Evolutionary conservation across 805 yeast genomes (phyloP), one percentile per base, ranked within the genome.

Genomic region (Cyberlindnera maritima): DNA sequence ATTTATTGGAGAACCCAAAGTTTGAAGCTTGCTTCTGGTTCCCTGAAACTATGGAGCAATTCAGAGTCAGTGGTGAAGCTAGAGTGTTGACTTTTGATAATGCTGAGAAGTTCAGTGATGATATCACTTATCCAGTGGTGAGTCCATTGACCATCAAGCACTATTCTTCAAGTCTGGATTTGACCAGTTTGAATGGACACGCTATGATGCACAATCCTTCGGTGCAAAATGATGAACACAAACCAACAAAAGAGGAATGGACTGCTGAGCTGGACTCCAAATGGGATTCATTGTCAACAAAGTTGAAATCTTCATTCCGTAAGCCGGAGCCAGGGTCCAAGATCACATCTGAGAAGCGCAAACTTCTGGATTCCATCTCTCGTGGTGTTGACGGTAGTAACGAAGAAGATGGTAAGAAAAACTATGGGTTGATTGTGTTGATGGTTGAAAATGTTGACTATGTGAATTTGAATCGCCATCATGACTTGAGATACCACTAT

Each of bases 301-400:
- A 67, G 4, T 69, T 85, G 60, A 83, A 80, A 62, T 76, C 82
- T 38, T 74, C 83, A 21, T 88, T 85, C 65, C 76, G 85, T 46
- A 83, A 81, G 54, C 96, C 96, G 0, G 66, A 74, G 1, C 95
- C 96, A 2, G 84, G 84, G n/a, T 67, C 80, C 2, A 66, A 69
- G 19, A 59, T 88, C 60, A 76, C 78, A 11, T 71, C 70, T 8
- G 82, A 79, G 36, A 79, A 78, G 47, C 70, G 72, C 32, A 79
- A 78, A 54, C 62, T 72, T 46, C 65, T 88, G 37, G 96, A 88
- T 64, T 78, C 86, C 43, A 83, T 88, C 39, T 72, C 77, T 40
- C 74, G 96, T 55, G 92, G 96, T 12, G 96, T 88, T 15, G 96
- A 88, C 65, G 96, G 96, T 8, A 74, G 79, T 37, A 76, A 79